Conservation (phyloP, 2,329 filamentous ascomycete genomes). For the Thelonectria olida region DNA sequence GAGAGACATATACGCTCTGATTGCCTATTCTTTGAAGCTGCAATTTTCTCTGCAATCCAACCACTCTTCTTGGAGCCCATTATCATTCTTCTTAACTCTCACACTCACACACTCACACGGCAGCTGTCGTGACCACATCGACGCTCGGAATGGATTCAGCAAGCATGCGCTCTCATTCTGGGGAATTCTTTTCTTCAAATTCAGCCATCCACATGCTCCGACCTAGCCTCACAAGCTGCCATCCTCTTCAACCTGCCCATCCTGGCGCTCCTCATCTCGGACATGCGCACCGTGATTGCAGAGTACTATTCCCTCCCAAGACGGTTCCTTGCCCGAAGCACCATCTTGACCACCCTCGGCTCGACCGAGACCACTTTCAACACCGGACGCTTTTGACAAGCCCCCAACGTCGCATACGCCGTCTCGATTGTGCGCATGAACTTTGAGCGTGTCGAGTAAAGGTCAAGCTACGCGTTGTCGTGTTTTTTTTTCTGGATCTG, state of each 20-base stretch:
- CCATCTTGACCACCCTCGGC: not conserved
- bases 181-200: not conserved
- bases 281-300: not conserved
- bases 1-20: not conserved
- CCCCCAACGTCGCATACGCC: constrained; percentile 1
- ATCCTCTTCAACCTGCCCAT: not conserved
- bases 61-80: not conserved
- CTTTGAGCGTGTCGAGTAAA: not conserved
- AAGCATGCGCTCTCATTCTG: not conserved
- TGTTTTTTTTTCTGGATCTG: not conserved
- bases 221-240: not conserved
- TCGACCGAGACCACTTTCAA: not conserved
- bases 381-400: not conserved
- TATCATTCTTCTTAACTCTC: no score
- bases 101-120: not conserved
- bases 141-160: not conserved
- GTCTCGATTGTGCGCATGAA: not conserved
- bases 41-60: not conserved
- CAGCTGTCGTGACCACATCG: not conserved
- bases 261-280: not conserved
- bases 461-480: not conserved
- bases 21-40: not conserved
- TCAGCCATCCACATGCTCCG: not conserved
- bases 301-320: not conserved
- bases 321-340: not conserved